Evolutionary conservation across 1,139 yeast species (phyloP), one percentile per base, ranked within the genome.

Genomic region (Yamadazyma sp.): DNA sequence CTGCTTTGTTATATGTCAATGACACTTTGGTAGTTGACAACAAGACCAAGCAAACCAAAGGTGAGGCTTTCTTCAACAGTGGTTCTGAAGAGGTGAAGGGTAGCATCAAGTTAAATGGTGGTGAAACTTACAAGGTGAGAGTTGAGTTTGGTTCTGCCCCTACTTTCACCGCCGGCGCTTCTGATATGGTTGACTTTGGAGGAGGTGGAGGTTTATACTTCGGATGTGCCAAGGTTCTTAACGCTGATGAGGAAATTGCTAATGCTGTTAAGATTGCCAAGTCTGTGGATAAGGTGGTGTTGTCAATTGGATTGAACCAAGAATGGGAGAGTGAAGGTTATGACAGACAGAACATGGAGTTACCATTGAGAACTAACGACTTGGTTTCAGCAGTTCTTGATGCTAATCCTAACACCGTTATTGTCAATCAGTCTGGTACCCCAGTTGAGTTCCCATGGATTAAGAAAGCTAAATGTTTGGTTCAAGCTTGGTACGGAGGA

Each of bases 371-470:
- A 38, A 72, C 77, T 29, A 69, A 77, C 45, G 64, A 67, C 26
- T 61, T 80, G 39, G 67, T 79, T n/a, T 53, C 51, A 17, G 75
- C 67, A 12, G 70, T 80, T 12, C 42, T 70, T 16, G 60, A 57
- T 23, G 82, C 66, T 26, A 78, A 78, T 47, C 70, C 73, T 27
- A 74, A 77, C 51, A 66, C 76, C 3, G 70, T 76, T 9, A 59
- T 79, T 36, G 82, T 79, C 20, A 71, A 76, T 54, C 83, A 79
- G 55, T 68, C 80, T 2, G 85, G 86, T 40, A 70, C 82, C n/a
- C 85, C 86, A 1, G 83, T 79, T 25, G 70, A 74, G 32, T 62
- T 80, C 62, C 80, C 82, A 25, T 78, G 84, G 82, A 47, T 67
- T n/a, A 53, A 65, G 29, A 52, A 70, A 16, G 72, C 70, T 11